Evolutionary conservation across 768 basidiomycete genomes (phyloP).

Genomic region (Boletus edulis): DNA sequence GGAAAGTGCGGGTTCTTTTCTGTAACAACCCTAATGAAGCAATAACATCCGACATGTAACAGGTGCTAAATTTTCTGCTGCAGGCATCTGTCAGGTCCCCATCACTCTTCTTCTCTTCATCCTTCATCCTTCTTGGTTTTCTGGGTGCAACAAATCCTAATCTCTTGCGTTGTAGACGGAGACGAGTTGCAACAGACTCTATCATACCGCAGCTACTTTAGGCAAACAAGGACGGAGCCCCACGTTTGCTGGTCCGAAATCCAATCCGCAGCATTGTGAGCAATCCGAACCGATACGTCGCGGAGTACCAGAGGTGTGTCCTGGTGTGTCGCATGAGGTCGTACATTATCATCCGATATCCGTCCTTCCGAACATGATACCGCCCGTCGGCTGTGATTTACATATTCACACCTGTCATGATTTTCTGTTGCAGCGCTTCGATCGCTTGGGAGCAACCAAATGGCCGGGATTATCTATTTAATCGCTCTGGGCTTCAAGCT

Average conservation of each 20-base stretch:
- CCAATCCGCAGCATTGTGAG: background rate
- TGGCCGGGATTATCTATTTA: constrained; percentile 18
- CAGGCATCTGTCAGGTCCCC: background rate
- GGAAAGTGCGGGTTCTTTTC: background rate
- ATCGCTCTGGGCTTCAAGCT: background rate
- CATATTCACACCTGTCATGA: constrained; percentile 12
- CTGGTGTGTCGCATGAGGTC: background rate
- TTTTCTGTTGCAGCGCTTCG: background rate
- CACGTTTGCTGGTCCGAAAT: background rate
- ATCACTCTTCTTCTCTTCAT: background rate
- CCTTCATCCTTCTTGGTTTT: background rate
- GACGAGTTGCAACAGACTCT: too few species aligned
- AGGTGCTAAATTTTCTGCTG: background rate
- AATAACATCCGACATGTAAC: constrained; percentile 4
- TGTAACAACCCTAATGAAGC: background rate
- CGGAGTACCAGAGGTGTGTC: background rate
- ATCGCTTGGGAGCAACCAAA: constrained; percentile 4
- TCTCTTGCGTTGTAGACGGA: too few species aligned
- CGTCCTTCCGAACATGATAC: background rate
- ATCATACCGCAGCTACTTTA: background rate
- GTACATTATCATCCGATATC: background rate
- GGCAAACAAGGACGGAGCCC: constrained; percentile 3
- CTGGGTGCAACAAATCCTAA: background rate
- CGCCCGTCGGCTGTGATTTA: constrained; percentile 7
- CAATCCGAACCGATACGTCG: background rate